A percentile compares a stretch with the other conserved stretches of the same genome.
These are phyloP conservation scores for Ophidiomyces ophidiicola DNA, from an alignment of 2,329 filamentous ascomycete species.

Conservation along the genomic window DNA sequence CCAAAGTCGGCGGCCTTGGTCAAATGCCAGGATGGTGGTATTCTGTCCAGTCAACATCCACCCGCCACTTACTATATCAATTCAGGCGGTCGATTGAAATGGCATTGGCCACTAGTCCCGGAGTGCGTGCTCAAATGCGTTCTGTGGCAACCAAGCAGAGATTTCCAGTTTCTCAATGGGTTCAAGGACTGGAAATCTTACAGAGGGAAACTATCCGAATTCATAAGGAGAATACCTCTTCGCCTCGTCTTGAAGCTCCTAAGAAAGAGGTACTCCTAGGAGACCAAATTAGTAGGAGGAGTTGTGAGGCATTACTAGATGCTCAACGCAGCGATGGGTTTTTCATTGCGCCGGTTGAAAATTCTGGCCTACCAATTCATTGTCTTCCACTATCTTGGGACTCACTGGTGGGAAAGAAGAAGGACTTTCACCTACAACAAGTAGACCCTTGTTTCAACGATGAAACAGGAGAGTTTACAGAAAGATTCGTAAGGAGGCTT, in stretches of 20 bases:
- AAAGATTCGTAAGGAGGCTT: conserved; percentile 46
- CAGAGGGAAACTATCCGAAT: conserved; percentile 49
- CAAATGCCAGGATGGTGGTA: conserved; percentile 63
- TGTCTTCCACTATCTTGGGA: conserved; percentile 43
- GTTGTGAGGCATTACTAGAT: conserved; percentile 18
- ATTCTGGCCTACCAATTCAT: no score
- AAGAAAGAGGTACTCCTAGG: no score
- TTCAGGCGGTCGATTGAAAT: conserved; percentile 53
- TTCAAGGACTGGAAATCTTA: conserved; percentile 51
- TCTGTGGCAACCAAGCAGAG: conserved; percentile 53
- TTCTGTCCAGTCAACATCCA: conserved; percentile 53
- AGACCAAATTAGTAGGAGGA: no score
- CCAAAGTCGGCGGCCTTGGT: conserved; percentile 54
- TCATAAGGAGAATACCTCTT: conserved; percentile 35
- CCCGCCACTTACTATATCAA: conserved; percentile 51
- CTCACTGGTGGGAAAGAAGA: conserved; percentile 48
- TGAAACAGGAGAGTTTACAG: conserved; percentile 49
- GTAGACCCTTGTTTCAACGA: conserved; percentile 58
- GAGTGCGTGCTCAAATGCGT: conserved; percentile 50
- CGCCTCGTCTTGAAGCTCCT: background rate
- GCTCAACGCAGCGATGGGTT: no score
- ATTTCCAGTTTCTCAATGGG: conserved; percentile 56
- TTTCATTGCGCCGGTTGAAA: no score
- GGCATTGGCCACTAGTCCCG: conserved; percentile 45
- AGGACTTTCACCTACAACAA: conserved; percentile 51